Evolutionary conservation across 805 yeast genomes (phyloP).

Genomic region (Kodamaea kakaduensis): DNA sequence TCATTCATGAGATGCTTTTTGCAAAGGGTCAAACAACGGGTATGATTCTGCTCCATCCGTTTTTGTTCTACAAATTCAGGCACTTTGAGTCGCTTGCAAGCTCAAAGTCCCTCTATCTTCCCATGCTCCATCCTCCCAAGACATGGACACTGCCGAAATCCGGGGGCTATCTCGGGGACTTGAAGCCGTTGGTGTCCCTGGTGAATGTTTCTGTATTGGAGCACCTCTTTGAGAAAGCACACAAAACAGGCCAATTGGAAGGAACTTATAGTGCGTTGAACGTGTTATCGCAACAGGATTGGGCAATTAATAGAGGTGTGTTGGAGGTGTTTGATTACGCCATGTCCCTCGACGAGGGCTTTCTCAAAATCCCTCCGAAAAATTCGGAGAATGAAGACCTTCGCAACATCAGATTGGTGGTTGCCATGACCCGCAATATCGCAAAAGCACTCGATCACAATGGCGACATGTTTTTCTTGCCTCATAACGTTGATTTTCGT

Average conservation of each 20-base stretch:
- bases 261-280: slow-evolving; percentile 27
- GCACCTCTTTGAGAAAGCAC: slow-evolving; percentile 23
- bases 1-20: slow-evolving; percentile 1
- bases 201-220: slow-evolving; percentile 14
- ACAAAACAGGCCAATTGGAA: slow-evolving; percentile 29
- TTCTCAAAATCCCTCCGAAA: slow-evolving; percentile 20
- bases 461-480: slow-evolving; percentile 36
- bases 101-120: slow-evolving; percentile 21
- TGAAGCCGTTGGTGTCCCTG: slow-evolving; percentile 23
- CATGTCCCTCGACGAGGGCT: slow-evolving; percentile 18
- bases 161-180: slow-evolving; percentile 34
- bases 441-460: slow-evolving; percentile 25
- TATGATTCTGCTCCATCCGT: slow-evolving; percentile 23
- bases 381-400: slow-evolving; percentile 7
- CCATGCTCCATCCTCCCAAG: slow-evolving; percentile 39
- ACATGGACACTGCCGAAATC: slow-evolving; percentile 29
- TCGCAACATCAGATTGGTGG: slow-evolving; percentile 17
- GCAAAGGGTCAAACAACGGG: slow-evolving; percentile 14
- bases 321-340: slow-evolving; percentile 19
- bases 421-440: slow-evolving; percentile 17
- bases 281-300: slow-evolving; percentile 26
- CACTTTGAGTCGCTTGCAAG: slow-evolving; percentile 10
- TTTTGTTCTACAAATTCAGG: slow-evolving; percentile 14
- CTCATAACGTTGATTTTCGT: slow-evolving; percentile 38
- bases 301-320: slow-evolving; percentile 35